Conservation (phyloP, 192 early-diverging fungal genomes). For the Geosiphon pyriformis region DNA sequence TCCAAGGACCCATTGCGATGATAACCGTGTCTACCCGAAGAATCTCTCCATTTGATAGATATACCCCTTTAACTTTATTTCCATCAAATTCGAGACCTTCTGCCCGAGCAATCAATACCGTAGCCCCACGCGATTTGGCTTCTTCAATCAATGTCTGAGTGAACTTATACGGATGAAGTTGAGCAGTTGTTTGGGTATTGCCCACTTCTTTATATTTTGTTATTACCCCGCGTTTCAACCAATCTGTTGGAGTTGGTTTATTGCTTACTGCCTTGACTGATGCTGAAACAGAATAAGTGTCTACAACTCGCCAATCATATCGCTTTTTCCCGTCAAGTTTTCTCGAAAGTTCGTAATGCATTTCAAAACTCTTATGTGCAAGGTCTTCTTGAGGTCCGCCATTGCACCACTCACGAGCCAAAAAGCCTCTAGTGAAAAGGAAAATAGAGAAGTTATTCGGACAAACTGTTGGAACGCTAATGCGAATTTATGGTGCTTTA, state of each 20-base stretch:
- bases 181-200: slow-evolving; percentile 32
- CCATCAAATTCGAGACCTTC: slow-evolving; percentile 23
- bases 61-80: slow-evolving; percentile 24
- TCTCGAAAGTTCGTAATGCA: slow-evolving; percentile 38
- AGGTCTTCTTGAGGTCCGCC: slow-evolving; percentile 27
- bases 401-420: slow-evolving; percentile 41
- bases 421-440: slow-evolving; percentile 32
- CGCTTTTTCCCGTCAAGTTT: slow-evolving; percentile 28
- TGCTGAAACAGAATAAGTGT: slow-evolving; percentile 33
- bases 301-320: slow-evolving; percentile 38
- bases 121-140: slow-evolving; percentile 28
- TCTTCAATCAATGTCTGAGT: slow-evolving; percentile 31
- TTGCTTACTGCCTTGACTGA: slow-evolving; percentile 17
- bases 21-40: slow-evolving; percentile 33
- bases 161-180: slow-evolving; percentile 38
- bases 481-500: too few relatives aligned
- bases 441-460: neutral
- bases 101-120: slow-evolving; percentile 26
- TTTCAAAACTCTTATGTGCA: slow-evolving; percentile 34
- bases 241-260: slow-evolving; percentile 18
- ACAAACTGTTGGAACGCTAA: too few relatives aligned
- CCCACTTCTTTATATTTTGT: slow-evolving; percentile 25
- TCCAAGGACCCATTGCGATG: slow-evolving; percentile 45
- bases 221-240: slow-evolving; percentile 16
- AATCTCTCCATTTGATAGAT: slow-evolving; percentile 23